These are phyloP conservation scores for Penicillium hordei DNA, from an alignment of 2,329 filamentous ascomycete genomes.

Conservation along the genomic window DNA sequence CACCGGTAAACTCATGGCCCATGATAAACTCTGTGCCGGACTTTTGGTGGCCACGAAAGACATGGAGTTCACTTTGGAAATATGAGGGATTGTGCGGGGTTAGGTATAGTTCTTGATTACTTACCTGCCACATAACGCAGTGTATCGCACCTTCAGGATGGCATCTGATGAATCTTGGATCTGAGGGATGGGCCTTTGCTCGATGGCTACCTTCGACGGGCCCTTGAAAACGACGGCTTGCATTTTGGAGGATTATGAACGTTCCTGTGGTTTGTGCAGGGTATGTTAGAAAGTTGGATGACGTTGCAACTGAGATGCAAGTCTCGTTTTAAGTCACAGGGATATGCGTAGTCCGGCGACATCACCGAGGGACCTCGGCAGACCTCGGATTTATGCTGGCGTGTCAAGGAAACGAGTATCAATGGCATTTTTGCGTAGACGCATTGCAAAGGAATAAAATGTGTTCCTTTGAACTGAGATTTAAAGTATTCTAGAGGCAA, in stretches of 20 bases:
- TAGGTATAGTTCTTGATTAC: neutral
- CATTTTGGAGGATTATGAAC: conserved; percentile 52
- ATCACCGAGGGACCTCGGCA: conserved; percentile 4
- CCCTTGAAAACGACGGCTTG: conserved; percentile 85
- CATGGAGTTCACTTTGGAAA: conserved; percentile 66
- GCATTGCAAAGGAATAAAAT: neutral
- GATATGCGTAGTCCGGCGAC: neutral
- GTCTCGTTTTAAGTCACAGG: neutral
- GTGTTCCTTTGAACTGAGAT: too few relatives aligned
- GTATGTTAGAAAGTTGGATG: neutral
- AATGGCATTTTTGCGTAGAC: neutral
- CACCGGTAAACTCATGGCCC: conserved; percentile 82
- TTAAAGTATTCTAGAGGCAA: neutral
- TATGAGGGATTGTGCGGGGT: neutral
- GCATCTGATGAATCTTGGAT: conserved; percentile 70
- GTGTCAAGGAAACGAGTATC: neutral
- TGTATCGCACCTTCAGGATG: conserved; percentile 76
- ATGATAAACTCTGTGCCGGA: conserved; percentile 63
- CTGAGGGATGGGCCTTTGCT: conserved; percentile 67
- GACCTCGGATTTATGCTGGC: neutral
- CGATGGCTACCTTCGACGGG: conserved; percentile 68
- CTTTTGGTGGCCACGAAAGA: conserved; percentile 77
- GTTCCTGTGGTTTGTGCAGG: neutral
- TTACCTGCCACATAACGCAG: conserved; percentile 82
- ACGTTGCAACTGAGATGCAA: neutral